A percentile compares a stretch with the other conserved stretches of the same genome.
Conservation (phyloP, 225 moss, liverwort and hornwort species). For the Polytrichum formosum region DNA sequence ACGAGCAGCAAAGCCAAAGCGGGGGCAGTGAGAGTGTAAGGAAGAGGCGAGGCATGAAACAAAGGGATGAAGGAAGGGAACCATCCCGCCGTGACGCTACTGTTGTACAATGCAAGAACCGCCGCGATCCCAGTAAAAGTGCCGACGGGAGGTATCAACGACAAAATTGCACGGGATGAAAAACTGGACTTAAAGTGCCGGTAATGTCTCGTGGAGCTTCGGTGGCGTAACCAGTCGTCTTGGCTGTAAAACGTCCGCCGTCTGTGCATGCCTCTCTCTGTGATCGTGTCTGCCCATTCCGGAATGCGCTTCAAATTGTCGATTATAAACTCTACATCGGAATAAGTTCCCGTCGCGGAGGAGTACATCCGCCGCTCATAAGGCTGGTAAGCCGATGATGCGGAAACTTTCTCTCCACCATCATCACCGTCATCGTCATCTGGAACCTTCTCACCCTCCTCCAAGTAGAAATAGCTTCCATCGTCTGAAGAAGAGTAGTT, state of each 20-base stretch:
- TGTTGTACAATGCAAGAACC: constrained; percentile 65
- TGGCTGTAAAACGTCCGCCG: constrained; percentile 69
- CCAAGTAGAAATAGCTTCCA: constrained; percentile 25
- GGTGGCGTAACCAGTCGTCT: constrained; percentile 77
- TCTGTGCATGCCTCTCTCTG: constrained; percentile 53
- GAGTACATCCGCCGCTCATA: background rate
- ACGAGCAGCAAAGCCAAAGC: constrained; percentile 92
- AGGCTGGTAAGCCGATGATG: too few species aligned
- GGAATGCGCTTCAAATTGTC: constrained; percentile 41
- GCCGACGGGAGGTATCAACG: constrained; percentile 84
- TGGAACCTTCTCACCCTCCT: constrained; percentile 2
- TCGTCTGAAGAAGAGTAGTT: too few species aligned
- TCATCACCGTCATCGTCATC: too few species aligned
- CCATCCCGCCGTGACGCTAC: constrained; percentile 36
- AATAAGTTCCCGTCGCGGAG: constrained; percentile 12
- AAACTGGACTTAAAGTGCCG: constrained; percentile 78
- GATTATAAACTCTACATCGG: constrained; percentile 17
- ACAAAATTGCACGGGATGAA: constrained; percentile 74
- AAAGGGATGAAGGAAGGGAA: constrained; percentile 68
- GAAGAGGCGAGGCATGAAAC: constrained; percentile 69
- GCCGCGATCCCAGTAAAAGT: constrained; percentile 68
- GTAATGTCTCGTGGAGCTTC: constrained; percentile 81
- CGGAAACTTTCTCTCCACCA: too few species aligned
- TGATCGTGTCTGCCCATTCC: constrained; percentile 57
- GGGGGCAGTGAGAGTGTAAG: constrained; percentile 88